Evolutionary conservation across 75 land plant species (phyloP).

Genomic region (Gnetum montanum): DNA sequence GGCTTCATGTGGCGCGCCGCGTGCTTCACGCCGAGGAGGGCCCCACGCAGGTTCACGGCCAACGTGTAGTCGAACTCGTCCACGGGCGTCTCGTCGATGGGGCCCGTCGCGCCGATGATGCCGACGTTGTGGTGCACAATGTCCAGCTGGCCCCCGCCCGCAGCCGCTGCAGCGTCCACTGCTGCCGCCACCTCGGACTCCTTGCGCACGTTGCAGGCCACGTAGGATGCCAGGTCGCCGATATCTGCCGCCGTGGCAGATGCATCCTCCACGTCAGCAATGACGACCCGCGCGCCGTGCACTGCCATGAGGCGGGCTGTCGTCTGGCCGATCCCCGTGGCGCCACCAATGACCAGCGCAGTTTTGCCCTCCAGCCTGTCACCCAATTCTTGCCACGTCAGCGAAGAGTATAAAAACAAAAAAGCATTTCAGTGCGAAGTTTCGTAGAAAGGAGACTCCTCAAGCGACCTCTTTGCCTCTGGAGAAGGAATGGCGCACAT

Average conservation of each 20-base stretch:
- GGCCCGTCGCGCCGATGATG: constrained; percentile 24
- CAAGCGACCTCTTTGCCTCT: no score
- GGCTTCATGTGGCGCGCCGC: constrained; percentile 50
- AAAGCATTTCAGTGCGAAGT: no score
- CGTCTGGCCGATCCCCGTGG: constrained; percentile 72
- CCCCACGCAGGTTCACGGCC: constrained; percentile 53
- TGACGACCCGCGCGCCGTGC: constrained; percentile 54
- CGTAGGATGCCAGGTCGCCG: constrained; percentile 18
- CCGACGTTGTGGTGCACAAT: constrained; percentile 65
- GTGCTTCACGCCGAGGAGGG: constrained; percentile 43
- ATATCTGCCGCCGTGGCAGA: constrained; percentile 29
- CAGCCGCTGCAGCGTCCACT: constrained; percentile 18
- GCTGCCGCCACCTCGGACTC: constrained; percentile 40
- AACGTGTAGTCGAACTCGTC: constrained; percentile 30
- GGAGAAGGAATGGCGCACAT: no score
- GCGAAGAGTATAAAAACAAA: no score
- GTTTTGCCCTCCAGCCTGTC: constrained; percentile 62
- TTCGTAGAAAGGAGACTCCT: no score
- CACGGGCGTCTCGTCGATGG: constrained; percentile 8
- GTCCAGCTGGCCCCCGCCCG: constrained; percentile 26
- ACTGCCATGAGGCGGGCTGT: constrained; percentile 44
- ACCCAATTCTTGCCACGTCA: no score
- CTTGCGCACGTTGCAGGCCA: constrained; percentile 49
- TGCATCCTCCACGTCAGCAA: constrained; percentile 60
- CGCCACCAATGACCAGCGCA: constrained; percentile 57